Evolutionary conservation across 805 yeast species (phyloP).

Genomic region (Babjeviella inositovora): DNA sequence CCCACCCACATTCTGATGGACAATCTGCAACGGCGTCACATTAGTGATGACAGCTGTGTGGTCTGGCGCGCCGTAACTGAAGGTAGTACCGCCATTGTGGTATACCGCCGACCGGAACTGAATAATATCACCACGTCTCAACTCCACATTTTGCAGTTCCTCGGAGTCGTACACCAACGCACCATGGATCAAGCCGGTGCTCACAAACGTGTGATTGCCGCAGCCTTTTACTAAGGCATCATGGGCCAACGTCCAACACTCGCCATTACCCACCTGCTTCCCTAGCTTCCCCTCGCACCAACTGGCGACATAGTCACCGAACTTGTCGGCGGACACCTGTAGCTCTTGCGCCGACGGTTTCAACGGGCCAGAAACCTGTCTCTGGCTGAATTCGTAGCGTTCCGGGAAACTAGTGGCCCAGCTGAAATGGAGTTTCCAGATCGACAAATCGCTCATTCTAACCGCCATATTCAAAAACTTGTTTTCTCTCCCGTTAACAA

Average conservation of each 20-base stretch:
- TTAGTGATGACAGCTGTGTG: constrained; percentile 26
- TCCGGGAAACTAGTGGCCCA: constrained; percentile 17
- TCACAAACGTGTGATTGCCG: constrained; percentile 40
- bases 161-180: constrained; percentile 8
- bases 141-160: constrained; percentile 16
- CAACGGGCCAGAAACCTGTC: constrained; percentile 26
- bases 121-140: constrained; percentile 38
- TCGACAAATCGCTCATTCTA: constrained; percentile 24
- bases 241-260: constrained; percentile 46
- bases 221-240: constrained; percentile 36
- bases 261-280: constrained; percentile 34
- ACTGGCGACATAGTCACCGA: constrained; percentile 34
- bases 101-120: constrained; percentile 28
- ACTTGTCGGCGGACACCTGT: constrained; percentile 14
- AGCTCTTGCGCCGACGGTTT: constrained; percentile 14
- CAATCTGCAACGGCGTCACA: constrained; percentile 14
- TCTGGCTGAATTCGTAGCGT: constrained; percentile 11
- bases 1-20: constrained; percentile 34
- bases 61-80: constrained; percentile 31
- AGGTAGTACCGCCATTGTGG: constrained; percentile 14
- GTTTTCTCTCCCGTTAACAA: no score
- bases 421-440: constrained; percentile 12
- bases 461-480: constrained; percentile 16
- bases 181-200: constrained; percentile 30
- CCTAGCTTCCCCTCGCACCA: constrained; percentile 37